Conservation (phyloP, 1,284 basidiomycete genomes). For the Waitea zeae region DNA sequence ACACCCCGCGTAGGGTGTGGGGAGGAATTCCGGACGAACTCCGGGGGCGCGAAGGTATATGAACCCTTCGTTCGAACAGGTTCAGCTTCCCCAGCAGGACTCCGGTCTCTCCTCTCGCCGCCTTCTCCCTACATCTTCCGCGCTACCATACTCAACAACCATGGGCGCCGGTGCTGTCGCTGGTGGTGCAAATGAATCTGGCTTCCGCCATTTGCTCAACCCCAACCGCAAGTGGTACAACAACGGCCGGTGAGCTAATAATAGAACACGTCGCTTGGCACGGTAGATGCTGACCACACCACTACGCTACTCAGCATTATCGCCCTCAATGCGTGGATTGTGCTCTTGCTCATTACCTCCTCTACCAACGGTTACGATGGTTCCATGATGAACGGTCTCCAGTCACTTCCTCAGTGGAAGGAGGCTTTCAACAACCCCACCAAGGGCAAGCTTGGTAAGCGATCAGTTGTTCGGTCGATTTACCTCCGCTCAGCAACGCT, state of each 20-base stretch:
- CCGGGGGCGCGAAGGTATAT: no score
- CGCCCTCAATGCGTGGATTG: constrained; percentile 46
- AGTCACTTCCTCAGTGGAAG: constrained; percentile 27
- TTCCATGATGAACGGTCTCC: constrained; percentile 4
- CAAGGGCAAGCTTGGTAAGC: constrained; percentile 28
- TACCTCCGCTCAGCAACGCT: no score
- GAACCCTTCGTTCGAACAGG: no score
- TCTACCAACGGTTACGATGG: constrained; percentile 1
- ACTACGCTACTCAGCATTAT: constrained; percentile 48
- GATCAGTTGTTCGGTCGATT: constrained; percentile 44
- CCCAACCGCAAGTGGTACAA: constrained; percentile 55
- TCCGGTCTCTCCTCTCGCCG: background rate
- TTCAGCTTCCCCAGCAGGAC: no score
- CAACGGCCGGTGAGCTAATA: constrained; percentile 43
- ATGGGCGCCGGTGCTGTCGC: constrained; percentile 31
- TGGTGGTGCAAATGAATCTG: constrained; percentile 14
- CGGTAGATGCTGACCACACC: no score
- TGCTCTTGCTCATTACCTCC: constrained; percentile 54
- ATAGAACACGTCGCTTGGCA: no score
- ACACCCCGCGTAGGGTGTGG: no score
- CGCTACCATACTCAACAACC: no score
- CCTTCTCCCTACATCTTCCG: no score
- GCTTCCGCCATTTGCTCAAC: constrained; percentile 39
- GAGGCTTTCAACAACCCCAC: constrained; percentile 35
- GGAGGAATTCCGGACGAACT: no score